A percentile compares a stretch with the other conserved stretches of the same genome.
These are phyloP conservation scores for Chloranthus sessilifolius DNA, from an alignment of 164 flowering plant genomes.

Conservation along the genomic window DNA sequence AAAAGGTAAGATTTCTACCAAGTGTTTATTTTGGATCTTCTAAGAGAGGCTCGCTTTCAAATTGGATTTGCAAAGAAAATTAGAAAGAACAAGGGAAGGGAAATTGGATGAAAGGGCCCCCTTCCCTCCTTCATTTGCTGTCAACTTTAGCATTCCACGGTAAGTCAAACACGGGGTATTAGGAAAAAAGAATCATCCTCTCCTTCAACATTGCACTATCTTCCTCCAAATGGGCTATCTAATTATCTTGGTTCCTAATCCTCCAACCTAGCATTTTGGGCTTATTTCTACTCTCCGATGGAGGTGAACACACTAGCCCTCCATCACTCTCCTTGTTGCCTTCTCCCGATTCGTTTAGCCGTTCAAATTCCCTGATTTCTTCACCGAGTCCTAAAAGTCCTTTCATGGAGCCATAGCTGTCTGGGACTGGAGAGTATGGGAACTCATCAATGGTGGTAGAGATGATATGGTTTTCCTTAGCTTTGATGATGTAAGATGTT, in stretches of 20 bases:
- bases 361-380: background rate
- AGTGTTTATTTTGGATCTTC: no score
- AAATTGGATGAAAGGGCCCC: no score
- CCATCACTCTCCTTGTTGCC: background rate
- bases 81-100: no score
- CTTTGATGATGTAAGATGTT: constrained; percentile 8
- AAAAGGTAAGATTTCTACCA: no score
- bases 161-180: no score
- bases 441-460: background rate
- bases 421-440: background rate
- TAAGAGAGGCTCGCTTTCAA: no score
- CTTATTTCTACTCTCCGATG: background rate
- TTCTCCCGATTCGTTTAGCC: background rate
- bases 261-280: background rate
- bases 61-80: no score
- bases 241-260: background rate
- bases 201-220: constrained; percentile 7
- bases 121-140: no score
- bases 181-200: no score
- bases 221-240: constrained; percentile 3
- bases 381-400: background rate
- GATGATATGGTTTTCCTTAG: background rate
- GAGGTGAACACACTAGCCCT: background rate
- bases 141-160: no score
- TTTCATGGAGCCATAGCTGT: constrained; percentile 11